Evolutionary conservation across 148 eudicot genomes (phyloP).

Genomic region (Rhododendron vialii): DNA sequence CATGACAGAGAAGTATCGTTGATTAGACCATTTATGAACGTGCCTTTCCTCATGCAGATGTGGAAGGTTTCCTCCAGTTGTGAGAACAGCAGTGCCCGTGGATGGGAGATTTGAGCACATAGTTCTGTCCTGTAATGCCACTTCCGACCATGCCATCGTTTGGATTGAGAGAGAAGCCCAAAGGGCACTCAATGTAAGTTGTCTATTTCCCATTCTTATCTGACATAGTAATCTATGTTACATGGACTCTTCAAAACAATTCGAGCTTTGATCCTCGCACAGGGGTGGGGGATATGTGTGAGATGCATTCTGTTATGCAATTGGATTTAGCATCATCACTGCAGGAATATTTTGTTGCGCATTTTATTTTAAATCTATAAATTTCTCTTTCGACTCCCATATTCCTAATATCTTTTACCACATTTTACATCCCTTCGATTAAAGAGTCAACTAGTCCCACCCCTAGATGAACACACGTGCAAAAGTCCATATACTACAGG

Average conservation of each 20-base stretch:
- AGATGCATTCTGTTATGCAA: not conserved
- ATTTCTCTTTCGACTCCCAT: not conserved
- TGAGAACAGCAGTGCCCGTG: slow-evolving; percentile 94
- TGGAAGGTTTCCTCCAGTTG: slow-evolving; percentile 93
- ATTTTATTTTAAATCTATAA: not conserved
- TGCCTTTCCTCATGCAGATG: slow-evolving; percentile 40
- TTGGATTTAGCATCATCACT: not conserved
- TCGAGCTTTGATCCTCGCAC: not conserved
- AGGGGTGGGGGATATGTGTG: not conserved
- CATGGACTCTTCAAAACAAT: not conserved
- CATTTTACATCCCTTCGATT: not conserved
- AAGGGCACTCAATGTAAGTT: slow-evolving; percentile 75
- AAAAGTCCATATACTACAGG: not conserved
- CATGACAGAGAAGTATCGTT: not conserved
- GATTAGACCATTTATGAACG: not conserved
- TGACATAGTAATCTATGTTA: not conserved
- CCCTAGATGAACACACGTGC: not conserved
- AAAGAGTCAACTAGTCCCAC: not conserved
- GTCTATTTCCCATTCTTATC: not conserved
- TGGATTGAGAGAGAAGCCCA: slow-evolving; percentile 90
- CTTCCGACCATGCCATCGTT: slow-evolving; percentile 83
- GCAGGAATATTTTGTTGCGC: not conserved
- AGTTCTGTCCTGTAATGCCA: slow-evolving; percentile 91
- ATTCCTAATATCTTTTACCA: too few species aligned
- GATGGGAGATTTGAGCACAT: slow-evolving; percentile 98